Evolutionary conservation across 768 basidiomycete species (phyloP), one percentile per base, ranked within the genome.

Genomic region (Termitomyces eurrhizus): DNA sequence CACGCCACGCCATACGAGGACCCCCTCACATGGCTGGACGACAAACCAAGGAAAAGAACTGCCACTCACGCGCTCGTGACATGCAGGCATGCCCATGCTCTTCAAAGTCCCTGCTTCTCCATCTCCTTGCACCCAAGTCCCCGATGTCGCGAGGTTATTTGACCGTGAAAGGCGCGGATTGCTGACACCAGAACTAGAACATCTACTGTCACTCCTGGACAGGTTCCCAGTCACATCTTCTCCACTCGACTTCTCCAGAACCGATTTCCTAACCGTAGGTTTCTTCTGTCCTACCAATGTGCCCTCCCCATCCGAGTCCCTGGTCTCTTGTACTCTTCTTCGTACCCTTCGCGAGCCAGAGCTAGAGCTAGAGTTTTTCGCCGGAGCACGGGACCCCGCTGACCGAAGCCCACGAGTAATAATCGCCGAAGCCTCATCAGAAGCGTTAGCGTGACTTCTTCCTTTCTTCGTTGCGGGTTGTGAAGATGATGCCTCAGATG

Each of bases 401-500:
- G 26, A 37, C 46, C 36, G 50, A 45, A 32, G 6, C n/a, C 44
- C 56, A 35, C 50, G 39, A 46, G 48, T 7, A 33, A 50, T 24
- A 48, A 46, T 52, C 58, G 32, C 58, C 55, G 51, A 33, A 45
- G 58, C 21, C 29, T 44, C 32, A 32, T 50, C 56, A 18, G 45
- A 55, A 37, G 44, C 9, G 33, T 21, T 33, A 50, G 50, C 41
- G 41, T 21, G 11, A 7, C 16, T 21, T 58, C 59, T 62, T n/a
- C 61, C 58, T 53, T 65, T 65, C 56, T 65, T 65, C 46, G 52
- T 51, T 60, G 48, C 41, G 32, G 59, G 59, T 36, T 52, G 36
- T 48, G 57, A 36, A 45, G 60, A 58, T 14, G 48, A 55, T 51
- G 63, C 53, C 21, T 56, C 66, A 39, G 68, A 69, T 41, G 73